These are phyloP conservation scores for Zangia roseola DNA, from an alignment of 768 basidiomycete species.

Conservation along the genomic window DNA sequence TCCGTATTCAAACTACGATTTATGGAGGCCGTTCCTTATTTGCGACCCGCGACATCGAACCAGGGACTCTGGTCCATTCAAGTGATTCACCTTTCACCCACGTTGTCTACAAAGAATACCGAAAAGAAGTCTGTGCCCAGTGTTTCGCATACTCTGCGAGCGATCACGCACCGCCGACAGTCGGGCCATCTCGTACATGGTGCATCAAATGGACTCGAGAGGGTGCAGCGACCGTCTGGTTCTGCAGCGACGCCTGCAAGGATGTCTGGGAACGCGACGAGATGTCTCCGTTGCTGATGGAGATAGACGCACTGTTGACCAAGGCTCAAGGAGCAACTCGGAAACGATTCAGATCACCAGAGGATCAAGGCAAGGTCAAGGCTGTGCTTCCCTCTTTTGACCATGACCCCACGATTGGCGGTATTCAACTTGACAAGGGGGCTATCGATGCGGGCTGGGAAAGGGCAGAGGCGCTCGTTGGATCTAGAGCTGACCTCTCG, in stretches of 20 bases:
- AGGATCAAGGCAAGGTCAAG: constrained; percentile 23
- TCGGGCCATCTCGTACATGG: constrained; percentile 40
- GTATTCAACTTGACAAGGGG: constrained; percentile 17
- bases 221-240: constrained; percentile 47
- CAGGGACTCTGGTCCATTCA: constrained; percentile 43
- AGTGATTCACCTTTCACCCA: constrained; percentile 52
- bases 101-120: constrained; percentile 60
- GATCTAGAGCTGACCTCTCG: constrained; percentile 23
- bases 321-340: constrained; percentile 31
- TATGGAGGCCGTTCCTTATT: constrained; percentile 57
- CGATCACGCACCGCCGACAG: constrained; percentile 18
- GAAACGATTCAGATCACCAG: constrained; percentile 26
- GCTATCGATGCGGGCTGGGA: constrained; percentile 48
- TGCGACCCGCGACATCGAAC: constrained; percentile 40
- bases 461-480: constrained; percentile 33
- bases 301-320: constrained; percentile 37
- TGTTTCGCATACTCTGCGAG: constrained; percentile 58
- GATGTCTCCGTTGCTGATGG: constrained; percentile 30
- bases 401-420: background rate
- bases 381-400: constrained; percentile 14
- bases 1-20: constrained; percentile 34
- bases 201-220: constrained; percentile 34
- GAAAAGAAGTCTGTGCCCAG: constrained; percentile 63
- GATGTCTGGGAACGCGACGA: constrained; percentile 41
- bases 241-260: constrained; percentile 53